Evolutionary conservation across 208 protist species (phyloP).

Genomic region (Trypanosoma grayi): DNA sequence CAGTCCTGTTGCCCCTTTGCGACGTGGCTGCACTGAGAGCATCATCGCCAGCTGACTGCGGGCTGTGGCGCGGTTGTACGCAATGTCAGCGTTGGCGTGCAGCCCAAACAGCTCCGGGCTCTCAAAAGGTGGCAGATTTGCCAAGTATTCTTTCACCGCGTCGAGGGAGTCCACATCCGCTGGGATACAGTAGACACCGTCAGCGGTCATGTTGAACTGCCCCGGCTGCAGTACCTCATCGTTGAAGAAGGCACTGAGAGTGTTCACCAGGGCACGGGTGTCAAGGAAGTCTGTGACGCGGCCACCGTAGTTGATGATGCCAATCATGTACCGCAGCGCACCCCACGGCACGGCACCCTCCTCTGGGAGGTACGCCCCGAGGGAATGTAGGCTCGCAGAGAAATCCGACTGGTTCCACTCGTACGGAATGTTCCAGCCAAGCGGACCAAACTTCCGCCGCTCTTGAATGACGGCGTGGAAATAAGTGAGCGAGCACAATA

Average conservation of each 20-base stretch:
- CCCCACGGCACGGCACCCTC: conserved; percentile 61
- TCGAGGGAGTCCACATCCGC: conserved; percentile 62
- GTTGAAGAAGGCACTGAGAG: conserved; percentile 79
- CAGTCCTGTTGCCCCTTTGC: conserved; percentile 47
- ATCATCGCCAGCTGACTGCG: conserved; percentile 82
- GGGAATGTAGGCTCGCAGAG: conserved; percentile 77
- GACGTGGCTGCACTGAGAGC: conserved; percentile 89
- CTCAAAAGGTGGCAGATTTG: conserved; percentile 90
- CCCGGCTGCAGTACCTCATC: conserved; percentile 47
- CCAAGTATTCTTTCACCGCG: conserved; percentile 66
- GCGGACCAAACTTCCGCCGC: conserved; percentile 91
- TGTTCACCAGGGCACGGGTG: conserved; percentile 72
- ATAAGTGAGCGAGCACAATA: conserved; percentile 96
- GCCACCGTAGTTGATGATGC: conserved; percentile 95
- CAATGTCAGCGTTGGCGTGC: conserved; percentile 95
- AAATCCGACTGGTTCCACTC: conserved; percentile 95
- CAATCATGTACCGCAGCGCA: conserved; percentile 91
- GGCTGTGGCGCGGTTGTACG: conserved; percentile 89
- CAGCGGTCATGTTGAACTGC: conserved; percentile 76
- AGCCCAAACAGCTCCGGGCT: conserved; percentile 95
- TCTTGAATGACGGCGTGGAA: conserved; percentile 95
- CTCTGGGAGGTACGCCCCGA: conserved; percentile 69
- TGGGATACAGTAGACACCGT: conserved; percentile 88
- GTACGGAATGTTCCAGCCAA: conserved; percentile 96
- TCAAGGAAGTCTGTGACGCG: conserved; percentile 94